Conservation (phyloP, 805 yeast species). For the Wickerhamomyces bovis region DNA sequence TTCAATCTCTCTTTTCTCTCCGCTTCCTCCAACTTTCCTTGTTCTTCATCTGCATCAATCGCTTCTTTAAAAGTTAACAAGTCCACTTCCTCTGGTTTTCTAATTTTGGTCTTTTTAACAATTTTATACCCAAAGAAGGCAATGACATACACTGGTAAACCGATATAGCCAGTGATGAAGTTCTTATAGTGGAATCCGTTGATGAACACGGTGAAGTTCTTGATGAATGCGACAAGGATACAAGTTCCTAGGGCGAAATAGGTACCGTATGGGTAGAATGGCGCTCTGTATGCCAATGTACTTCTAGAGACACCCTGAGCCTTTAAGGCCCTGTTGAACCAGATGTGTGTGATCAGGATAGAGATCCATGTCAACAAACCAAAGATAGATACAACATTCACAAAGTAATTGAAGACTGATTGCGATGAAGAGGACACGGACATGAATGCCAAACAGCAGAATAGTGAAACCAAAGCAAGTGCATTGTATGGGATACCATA, state of each 20-base stretch:
- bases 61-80: constrained; percentile 46
- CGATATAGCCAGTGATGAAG: constrained; percentile 76
- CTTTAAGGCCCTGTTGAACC: constrained; percentile 56
- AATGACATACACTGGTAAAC: constrained; percentile 57
- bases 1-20: constrained; percentile 21
- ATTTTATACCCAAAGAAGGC: constrained; percentile 57
- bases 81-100: constrained; percentile 54
- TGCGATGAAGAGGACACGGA: constrained; percentile 51
- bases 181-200: constrained; percentile 54
- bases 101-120: constrained; percentile 40
- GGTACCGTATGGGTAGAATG: constrained; percentile 64
- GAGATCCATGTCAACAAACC: constrained; percentile 74
- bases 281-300: constrained; percentile 55
- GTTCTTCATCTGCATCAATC: constrained; percentile 24
- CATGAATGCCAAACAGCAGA: constrained; percentile 68
- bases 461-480: constrained; percentile 39
- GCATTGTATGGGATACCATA: constrained; percentile 68
- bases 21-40: constrained; percentile 22
- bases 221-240: constrained; percentile 50
- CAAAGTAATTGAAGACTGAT: constrained; percentile 59
- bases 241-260: constrained; percentile 52
- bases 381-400: constrained; percentile 69
- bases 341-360: constrained; percentile 60
- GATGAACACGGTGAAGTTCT: constrained; percentile 69
- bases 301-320: constrained; percentile 60